Evolutionary conservation across 805 yeast species (phyloP), one percentile per base, ranked within the genome.

Genomic region (Yarrowia phangngaensis): DNA sequence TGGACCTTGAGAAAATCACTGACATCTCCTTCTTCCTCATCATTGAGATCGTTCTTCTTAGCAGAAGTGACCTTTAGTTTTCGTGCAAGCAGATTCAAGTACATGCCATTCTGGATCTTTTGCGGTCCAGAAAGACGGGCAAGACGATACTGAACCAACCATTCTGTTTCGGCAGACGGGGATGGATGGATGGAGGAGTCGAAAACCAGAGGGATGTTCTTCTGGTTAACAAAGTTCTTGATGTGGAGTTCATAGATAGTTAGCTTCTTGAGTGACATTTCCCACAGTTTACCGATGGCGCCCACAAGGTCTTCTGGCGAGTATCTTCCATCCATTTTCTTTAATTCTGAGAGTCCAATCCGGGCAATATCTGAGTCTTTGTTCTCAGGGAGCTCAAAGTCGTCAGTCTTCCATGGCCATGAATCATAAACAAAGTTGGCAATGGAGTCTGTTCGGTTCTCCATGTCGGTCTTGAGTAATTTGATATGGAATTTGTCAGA

Each of bases 141-240:
- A 12, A 41, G 12, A 9, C 48, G 29, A 27, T 41, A 41, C 29
- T 41, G 48, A n/a, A 41, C 48, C 5, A 12, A 14, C 48, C 48
- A 41, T 22, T 41, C 48, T 6, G 48, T 41, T 4, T 41, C 48
- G 7, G 8, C 4, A 17, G 48, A 26, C 3, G 48, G 48, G 3
- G 35, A 41, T 4, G 48, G 48, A 16, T 41, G 35, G 8, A 22
- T n/a, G 29, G 8, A 8, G 13, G 26, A 15, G 13, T 41, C 35
- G 2, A n/a, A 8, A 6, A 23, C 11, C n/a, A 38, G 13, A 14
- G 45, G 45, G 8, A 41, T n/a, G 4, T 4, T 16, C 35, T 29
- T 13, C 22, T 29, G 48, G 28, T 41, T 41, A 16, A 41, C 35
- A 23, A 14, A 41, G 48, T 30, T 41, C 17, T 30, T 29, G 48